These are phyloP conservation scores for Irpex rosettiformis DNA, from an alignment of 1,284 basidiomycete species.

Conservation along the genomic window DNA sequence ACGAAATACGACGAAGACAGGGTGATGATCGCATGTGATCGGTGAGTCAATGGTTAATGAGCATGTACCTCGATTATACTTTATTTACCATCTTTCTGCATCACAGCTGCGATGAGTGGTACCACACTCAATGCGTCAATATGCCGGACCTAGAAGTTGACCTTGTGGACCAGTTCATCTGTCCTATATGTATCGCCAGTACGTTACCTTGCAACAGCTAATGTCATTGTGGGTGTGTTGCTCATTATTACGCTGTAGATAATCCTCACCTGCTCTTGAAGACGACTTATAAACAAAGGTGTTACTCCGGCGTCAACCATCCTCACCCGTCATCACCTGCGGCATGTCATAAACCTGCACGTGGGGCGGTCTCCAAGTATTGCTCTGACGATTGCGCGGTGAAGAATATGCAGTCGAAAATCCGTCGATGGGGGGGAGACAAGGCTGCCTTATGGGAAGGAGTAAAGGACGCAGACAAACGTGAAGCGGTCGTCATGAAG, in stretches of 20 bases:
- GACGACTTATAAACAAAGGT: slow-evolving; percentile 80
- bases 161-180: slow-evolving; percentile 84
- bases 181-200: slow-evolving; percentile 74
- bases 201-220: slow-evolving; percentile 27
- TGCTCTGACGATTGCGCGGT: slow-evolving; percentile 80
- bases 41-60: slow-evolving; percentile 38
- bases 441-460: slow-evolving; percentile 2
- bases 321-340: slow-evolving; percentile 53
- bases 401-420: slow-evolving; percentile 59
- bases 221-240: not conserved
- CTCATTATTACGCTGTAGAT: slow-evolving; percentile 36
- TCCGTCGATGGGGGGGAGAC: slow-evolving; percentile 52
- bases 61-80: not conserved
- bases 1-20: slow-evolving; percentile 78
- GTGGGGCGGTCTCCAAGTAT: slow-evolving; percentile 79
- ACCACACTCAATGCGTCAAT: slow-evolving; percentile 76
- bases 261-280: slow-evolving; percentile 53
- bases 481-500: slow-evolving; percentile 63
- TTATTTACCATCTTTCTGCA: slow-evolving; percentile 1
- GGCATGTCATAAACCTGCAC: slow-evolving; percentile 75
- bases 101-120: slow-evolving; percentile 84
- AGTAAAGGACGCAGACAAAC: slow-evolving; percentile 61
- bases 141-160: slow-evolving; percentile 77
- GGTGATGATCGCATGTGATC: slow-evolving; percentile 89
- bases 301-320: slow-evolving; percentile 61